Base-by-base conservation (phyloP, 768 basidiomycete genomes). In the Calocybe indica region DNA sequence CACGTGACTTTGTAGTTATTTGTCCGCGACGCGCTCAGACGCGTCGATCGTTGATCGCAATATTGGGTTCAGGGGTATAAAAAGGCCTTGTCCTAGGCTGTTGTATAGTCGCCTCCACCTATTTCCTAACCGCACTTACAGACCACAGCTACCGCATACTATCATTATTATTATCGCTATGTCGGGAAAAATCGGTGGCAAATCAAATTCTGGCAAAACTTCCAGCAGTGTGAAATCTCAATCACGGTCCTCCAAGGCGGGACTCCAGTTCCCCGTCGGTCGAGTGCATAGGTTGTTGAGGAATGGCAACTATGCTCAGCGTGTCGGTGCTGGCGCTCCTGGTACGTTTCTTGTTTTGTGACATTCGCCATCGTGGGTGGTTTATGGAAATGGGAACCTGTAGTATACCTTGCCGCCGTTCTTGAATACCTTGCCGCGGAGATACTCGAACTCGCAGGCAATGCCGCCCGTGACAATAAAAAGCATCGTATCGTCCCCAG, bases 401-500 rank as follows among this genome's bases (percentile, higher is more conserved):
- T 22, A 87, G 88, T 93, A 43, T 92, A 93, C 70, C 82, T 92
- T 47, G 90, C 90, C 33, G 89, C 89, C 13, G 90, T 92, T 51
- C 82, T 93, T 48, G 92, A 92, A 69, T 91, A 94, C 63, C 83
- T 94, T 52, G 86, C 90, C 50, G 92, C 92, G 40, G 92, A 94
- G 67, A 92, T 94, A 65, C 84, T 94, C 54, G 92, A 94, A 66
- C 76, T 94, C 34, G 92, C 92, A 52, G 92, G 92, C 36, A 88
- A 88, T 57, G 88, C 88, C 11, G 88, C 84, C 29, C 79, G 83
- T 51, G 83, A 82, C 66, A 85, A 85, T 74, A 85, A 89, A 78
- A 88, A 93, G 74, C 85, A 88, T 56, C 91, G 92, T 85, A 93
- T 94, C 58, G 88, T 93, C 15, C 92, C 92, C 46, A 83, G 92